Evolutionary conservation across 1,139 yeast species (phyloP), one percentile per base, ranked within the genome.

Genomic region (Yamadazyma diddensiae): DNA sequence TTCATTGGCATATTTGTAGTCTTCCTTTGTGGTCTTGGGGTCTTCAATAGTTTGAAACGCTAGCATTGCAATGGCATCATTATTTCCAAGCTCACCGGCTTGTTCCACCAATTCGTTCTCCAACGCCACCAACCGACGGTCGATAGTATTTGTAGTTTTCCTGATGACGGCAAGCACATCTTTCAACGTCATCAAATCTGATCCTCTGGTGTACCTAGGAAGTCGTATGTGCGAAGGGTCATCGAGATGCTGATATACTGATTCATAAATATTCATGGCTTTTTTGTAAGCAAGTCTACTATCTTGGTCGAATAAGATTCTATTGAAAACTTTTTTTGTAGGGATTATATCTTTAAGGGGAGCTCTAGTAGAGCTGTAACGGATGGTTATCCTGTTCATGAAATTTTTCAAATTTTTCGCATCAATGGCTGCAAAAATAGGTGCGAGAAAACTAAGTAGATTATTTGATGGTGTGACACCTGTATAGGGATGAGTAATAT

Each of bases 41-140:
- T 50, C 44, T 23, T 50, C 62, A 18, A 82, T 52, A 0, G 81
- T 78, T 42, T 70, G 83, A 60, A 70, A 87, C 24, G 87, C 76
- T 15, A 88, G 57, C 11, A 85, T 62, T 1, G 92, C 66, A 17
- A 88, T 77, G 1, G 96, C 95, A 55, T 87, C 87, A 41, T 79
- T 74, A 49, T 83, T 76, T 1, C 96, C 96, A 47, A 78, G 48
- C 48, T 85, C 94, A 0, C 95, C 95, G 6, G 95, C 88, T 37
- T 73, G 73, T 45, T 86, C 94, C 8, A 87, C 73, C 26, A 87
- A 56, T 42, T 77, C 81, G 42, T 79, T 74, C 50, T 87, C 95
- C 17, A 87, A 57, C 7, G 59, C 72, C 3, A 82, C 62, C 28
- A 82, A 54, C 46, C 78, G 60, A 34, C 53, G 69, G 45, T 82